phyloP scores from a whole-genome alignment of 345 rosid genomes.

The Melaleuca quinquenervia region DNA sequence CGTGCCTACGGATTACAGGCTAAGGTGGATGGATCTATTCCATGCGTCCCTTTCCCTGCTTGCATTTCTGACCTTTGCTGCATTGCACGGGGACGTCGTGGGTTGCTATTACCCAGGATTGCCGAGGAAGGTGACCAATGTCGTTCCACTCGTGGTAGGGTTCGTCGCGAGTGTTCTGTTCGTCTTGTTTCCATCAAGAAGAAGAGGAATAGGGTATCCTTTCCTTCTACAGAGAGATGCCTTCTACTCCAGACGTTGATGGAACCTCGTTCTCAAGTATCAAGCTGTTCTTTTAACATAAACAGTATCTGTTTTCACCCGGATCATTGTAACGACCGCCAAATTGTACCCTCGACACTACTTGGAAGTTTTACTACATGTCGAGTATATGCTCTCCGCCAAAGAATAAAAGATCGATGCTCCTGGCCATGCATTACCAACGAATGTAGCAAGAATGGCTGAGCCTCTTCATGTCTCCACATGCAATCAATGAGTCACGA shows the following conservation, averaged over 20 bases:
- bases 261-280: not conserved
- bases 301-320: not conserved
- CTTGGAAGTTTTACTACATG: not conserved
- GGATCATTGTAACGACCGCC: not conserved
- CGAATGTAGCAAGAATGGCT: not conserved
- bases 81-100: constrained; percentile 26
- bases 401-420: not conserved
- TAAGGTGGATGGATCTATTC: constrained; percentile 32
- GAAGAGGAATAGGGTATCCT: constrained; percentile 38
- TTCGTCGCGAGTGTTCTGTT: constrained; percentile 23
- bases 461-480: not conserved
- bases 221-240: constrained; percentile 24
- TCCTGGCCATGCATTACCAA: not conserved
- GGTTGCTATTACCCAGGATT: constrained; percentile 30
- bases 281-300: too few relatives aligned
- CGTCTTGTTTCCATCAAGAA: constrained; percentile 32
- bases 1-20: constrained; percentile 23
- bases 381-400: not conserved
- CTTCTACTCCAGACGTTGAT: constrained; percentile 12
- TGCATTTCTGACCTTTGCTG: constrained; percentile 29
- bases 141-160: constrained; percentile 26
- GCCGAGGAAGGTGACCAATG: constrained; percentile 27
- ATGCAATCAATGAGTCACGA: not conserved
- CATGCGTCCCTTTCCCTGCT: constrained; percentile 27
- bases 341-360: not conserved